Evolutionary conservation across 2,329 filamentous ascomycete genomes (phyloP), one percentile per base, ranked within the genome.

Genomic region (Pyrenophora graminea): DNA sequence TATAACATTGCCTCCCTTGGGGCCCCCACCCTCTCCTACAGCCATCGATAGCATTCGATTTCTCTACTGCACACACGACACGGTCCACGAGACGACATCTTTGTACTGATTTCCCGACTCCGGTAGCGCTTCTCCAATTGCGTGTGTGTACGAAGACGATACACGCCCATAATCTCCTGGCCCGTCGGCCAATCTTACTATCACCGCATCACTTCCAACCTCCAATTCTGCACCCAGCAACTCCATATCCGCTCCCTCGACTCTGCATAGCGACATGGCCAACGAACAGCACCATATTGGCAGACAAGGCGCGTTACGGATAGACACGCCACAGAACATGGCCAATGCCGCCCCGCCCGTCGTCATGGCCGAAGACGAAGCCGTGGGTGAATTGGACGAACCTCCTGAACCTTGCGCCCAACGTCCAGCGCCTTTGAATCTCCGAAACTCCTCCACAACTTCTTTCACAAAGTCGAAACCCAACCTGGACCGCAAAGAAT

Each of bases 311-410:
- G 52, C 55, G 55, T 72, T 55, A 36, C 59, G 76, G 45, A 74
- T 71, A 49, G 59, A 45, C 27, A 55, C 53, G 6, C 59, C 56
- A 17, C 59, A 56, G 23, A 68, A 63, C 49, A 53, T 63, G 34
- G 63, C 65, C n/a, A 64, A 62, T 36, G 59, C 62, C 41, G 55
- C 58, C 36, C 56, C 62, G 9, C 60, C 64, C 32, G 49, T 58
- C 44, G 61, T 61, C 57, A 49, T 61, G 13, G 53, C 66, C 34
- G 83, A 85, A 44, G 83, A 86, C 52, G 91, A 96, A 49, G 72
- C 85, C 61, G 77, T 81, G 51, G 83, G 88, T 59, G 93, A 97
- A 66, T 81, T 86, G 43, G 93, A 97, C 74, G 93, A 97, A 74
- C 92, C 92, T 42, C 91, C 92, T 64, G 92, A 97, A 76, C 72